Conservation (phyloP, 768 basidiomycete species). For the Mycena kentingensis region DNA sequence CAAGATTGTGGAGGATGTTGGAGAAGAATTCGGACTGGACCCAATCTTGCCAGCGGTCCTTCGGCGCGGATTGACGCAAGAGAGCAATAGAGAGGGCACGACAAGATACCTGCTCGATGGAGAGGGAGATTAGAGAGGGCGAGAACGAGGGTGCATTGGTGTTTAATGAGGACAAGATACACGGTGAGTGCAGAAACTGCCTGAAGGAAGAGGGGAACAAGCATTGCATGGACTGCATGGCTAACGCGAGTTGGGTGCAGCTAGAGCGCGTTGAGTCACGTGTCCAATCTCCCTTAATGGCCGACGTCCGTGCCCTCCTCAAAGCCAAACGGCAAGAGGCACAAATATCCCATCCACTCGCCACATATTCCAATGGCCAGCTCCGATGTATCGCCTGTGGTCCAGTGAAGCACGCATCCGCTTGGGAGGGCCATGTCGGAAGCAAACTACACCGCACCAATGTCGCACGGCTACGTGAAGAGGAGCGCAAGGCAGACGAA, state of each 20-base stretch:
- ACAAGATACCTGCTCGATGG: constrained; percentile 48
- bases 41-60: constrained; percentile 74
- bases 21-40: constrained; percentile 56
- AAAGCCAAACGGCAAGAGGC: constrained; percentile 82
- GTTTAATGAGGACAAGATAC: constrained; percentile 40
- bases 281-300: constrained; percentile 52
- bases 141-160: constrained; percentile 38
- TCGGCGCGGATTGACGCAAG: constrained; percentile 16
- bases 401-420: constrained; percentile 72
- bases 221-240: too few relatives aligned
- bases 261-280: too few relatives aligned
- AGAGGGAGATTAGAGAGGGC: constrained; percentile 58
- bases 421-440: constrained; percentile 87
- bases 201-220: too few relatives aligned
- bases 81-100: background rate
- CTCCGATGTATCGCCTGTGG: constrained; percentile 71
- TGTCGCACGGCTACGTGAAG: constrained; percentile 58
- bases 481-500: constrained; percentile 48
- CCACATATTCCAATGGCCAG: constrained; percentile 69
- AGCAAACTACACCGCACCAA: constrained; percentile 78
- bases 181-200: constrained; percentile 32
- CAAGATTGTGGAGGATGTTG: constrained; percentile 60
- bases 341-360: constrained; percentile 71
- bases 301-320: constrained; percentile 80
- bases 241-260: too few relatives aligned